Conservation (phyloP, 2,329 filamentous ascomycete genomes). For the Emericellopsis atlantica region DNA sequence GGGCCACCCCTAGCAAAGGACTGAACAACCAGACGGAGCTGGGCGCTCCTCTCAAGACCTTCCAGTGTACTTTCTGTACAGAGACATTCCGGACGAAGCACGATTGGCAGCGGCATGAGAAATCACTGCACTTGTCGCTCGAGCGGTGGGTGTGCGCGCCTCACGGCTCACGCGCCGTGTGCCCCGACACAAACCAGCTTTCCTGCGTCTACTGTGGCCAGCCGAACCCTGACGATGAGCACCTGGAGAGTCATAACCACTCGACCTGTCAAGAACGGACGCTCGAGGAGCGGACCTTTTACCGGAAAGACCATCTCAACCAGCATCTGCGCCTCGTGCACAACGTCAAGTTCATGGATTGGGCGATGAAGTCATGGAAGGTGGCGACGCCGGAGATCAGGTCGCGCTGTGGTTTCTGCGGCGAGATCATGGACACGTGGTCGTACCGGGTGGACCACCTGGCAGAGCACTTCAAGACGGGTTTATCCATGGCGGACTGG, state of each 20-base stretch:
- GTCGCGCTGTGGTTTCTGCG: conserved; percentile 55
- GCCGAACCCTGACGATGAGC: conserved; percentile 39
- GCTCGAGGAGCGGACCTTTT: conserved; percentile 49
- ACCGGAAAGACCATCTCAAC: conserved; percentile 54
- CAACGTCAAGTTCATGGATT: conserved; percentile 44
- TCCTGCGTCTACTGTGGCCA: conserved; percentile 48
- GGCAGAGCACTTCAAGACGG: conserved; percentile 55
- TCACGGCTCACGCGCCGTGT: conserved; percentile 39
- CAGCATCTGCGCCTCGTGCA: conserved; percentile 53
- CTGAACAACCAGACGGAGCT: conserved; percentile 21
- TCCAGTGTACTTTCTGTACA: conserved; percentile 58
- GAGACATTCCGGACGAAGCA: conserved; percentile 57
- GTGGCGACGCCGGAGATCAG: conserved; percentile 46
- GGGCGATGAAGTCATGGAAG: conserved; percentile 56
- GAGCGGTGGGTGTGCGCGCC: conserved; percentile 54
- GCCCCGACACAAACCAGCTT: conserved; percentile 43
- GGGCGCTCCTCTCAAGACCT: conserved; percentile 36
- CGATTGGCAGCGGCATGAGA: conserved; percentile 61
- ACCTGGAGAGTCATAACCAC: conserved; percentile 47
- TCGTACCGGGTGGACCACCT: conserved; percentile 47
- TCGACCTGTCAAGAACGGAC: conserved; percentile 54
- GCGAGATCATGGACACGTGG: conserved; percentile 49
- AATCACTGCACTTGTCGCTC: conserved; percentile 51
- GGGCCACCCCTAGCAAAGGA: conserved; percentile 18
- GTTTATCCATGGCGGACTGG: conserved; percentile 56